phyloP scores from a whole-genome alignment of 78 protist species.

The Dictyostelium capitatum region DNA sequence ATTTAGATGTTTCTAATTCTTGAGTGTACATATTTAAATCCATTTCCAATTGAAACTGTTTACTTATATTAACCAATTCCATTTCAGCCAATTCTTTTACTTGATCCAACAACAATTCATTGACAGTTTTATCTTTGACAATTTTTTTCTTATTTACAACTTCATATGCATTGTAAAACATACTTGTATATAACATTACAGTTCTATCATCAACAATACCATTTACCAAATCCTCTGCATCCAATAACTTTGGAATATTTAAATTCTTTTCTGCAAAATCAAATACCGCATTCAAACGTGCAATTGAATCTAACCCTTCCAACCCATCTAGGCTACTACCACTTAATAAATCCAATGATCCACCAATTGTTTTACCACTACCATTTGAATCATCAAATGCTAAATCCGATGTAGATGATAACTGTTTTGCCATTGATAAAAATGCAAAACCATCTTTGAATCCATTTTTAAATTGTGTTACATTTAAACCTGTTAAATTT shows the following conservation, averaged over 20 bases:
- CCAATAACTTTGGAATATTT: conserved; percentile 69
- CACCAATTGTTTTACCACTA: neutral
- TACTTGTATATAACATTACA: conserved; percentile 64
- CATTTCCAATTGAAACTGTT: conserved; percentile 23
- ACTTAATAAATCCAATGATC: neutral
- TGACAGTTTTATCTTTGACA: neutral
- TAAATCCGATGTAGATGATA: neutral
- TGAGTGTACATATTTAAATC: conserved; percentile 55
- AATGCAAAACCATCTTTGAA: conserved; percentile 79
- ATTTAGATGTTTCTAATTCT: conserved; percentile 13
- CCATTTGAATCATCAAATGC: neutral
- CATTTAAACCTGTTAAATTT: conserved; percentile 57
- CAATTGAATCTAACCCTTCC: neutral
- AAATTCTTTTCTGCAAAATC: conserved; percentile 80
- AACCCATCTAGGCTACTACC: neutral
- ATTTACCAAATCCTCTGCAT: conserved; percentile 74
- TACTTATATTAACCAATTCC: neutral
- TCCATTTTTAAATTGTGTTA: conserved; percentile 62
- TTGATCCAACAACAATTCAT: neutral
- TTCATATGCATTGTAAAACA: conserved; percentile 84
- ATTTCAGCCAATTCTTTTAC: conserved; percentile 31
- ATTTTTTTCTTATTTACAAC: neutral
- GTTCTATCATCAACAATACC: conserved; percentile 85
- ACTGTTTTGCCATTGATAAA: conserved; percentile 50
- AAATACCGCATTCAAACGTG: conserved; percentile 69